Evolutionary conservation across 2,329 filamentous ascomycete genomes (phyloP).

Genomic region (Arachnopeziza araneosa): DNA sequence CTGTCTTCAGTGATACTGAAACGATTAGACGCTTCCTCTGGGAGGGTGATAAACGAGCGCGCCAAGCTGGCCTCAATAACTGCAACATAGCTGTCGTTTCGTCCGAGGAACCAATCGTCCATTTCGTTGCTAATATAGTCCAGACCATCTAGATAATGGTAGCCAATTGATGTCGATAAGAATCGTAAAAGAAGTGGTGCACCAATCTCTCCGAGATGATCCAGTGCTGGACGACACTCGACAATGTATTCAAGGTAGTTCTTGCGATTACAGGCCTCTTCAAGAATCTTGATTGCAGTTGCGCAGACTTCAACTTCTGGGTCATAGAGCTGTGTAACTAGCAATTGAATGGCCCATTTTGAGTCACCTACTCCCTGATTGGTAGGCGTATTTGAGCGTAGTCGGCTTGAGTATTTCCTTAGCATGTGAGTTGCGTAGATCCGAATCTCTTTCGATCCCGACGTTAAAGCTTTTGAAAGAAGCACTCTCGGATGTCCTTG

Average conservation of each 20-base stretch:
- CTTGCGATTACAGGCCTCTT: constrained; percentile 93
- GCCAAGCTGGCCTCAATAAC: constrained; percentile 95
- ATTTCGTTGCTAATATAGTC: constrained; percentile 99
- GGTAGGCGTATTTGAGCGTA: constrained; percentile 35
- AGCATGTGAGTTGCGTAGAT: constrained; percentile 85
- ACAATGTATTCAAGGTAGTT: constrained; percentile 92
- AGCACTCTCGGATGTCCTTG: constrained; percentile 88
- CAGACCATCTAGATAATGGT: constrained; percentile 92
- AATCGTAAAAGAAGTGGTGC: constrained; percentile 89
- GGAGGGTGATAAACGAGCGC: constrained; percentile 60
- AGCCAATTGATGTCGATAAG: constrained; percentile 91
- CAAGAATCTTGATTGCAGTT: constrained; percentile 91
- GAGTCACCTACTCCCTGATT: constrained; percentile 55
- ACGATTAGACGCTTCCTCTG: constrained; percentile 34
- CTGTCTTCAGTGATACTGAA: constrained; percentile 36
- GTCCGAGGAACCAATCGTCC: constrained; percentile 98
- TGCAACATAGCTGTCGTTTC: constrained; percentile 92
- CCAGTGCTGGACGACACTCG: constrained; percentile 87
- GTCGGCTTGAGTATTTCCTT: constrained; percentile 73
- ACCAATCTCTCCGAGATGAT: constrained; percentile 94
- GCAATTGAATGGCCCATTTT: constrained; percentile 90
- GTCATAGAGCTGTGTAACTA: constrained; percentile 98
- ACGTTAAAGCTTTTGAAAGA: constrained; percentile 87
- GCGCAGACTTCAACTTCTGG: constrained; percentile 96
- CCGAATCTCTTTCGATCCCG: constrained; percentile 83